Base-by-base conservation (phyloP, 768 basidiomycete species). In the Auriculariales sp. region DNA sequence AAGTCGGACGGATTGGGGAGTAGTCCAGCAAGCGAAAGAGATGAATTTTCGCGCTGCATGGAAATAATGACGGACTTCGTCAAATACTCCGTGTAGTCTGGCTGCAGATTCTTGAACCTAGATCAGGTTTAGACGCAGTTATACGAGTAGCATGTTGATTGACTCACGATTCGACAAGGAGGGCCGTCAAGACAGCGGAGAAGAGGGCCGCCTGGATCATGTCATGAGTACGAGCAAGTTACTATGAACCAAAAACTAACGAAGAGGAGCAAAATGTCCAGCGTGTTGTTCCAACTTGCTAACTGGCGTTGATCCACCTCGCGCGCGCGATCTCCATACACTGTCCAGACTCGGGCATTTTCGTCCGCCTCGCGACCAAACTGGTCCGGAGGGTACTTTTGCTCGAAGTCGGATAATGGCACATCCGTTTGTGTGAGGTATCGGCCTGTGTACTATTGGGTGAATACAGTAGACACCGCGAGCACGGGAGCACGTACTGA, bases 321-420 rank as follows among this genome's bases (percentile, higher is more conserved):
- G 15, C 30, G 29, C 11, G 45, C 42, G 32, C 51, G 45, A 17
- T 54, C 53, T 28, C 53, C 44, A 28, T 50, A 54, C n/a, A 45
- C 50, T 22, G 28, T 3, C 53, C 53, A 54, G 19, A 54, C 45
- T 11, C 50, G 50, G 3, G 53, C 50, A 19, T 54, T 51, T 24
- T 50, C 49, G 19, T 22, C 30, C n/a, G 35, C 28, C 36, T 47
- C 51, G 24, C 49, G 48, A 15, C 45, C 46, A 31, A 50, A 33
- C 3, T 39, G 17, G 29, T 52, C 50, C 33, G 47, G 50, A 9
- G 50, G 50, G 29, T 52, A 52, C 17, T 52, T 52, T 19, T 30
- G 28, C 22, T 52, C 50, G 15, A 36, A 15, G n/a, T 15, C 35
- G 35, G 35, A 36, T n/a, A 36, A n/a, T n/a, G n/a, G n/a, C n/a